These are phyloP conservation scores for Verbena officinalis DNA, from an alignment of 257 asterid genomes.

Conservation along the genomic window DNA sequence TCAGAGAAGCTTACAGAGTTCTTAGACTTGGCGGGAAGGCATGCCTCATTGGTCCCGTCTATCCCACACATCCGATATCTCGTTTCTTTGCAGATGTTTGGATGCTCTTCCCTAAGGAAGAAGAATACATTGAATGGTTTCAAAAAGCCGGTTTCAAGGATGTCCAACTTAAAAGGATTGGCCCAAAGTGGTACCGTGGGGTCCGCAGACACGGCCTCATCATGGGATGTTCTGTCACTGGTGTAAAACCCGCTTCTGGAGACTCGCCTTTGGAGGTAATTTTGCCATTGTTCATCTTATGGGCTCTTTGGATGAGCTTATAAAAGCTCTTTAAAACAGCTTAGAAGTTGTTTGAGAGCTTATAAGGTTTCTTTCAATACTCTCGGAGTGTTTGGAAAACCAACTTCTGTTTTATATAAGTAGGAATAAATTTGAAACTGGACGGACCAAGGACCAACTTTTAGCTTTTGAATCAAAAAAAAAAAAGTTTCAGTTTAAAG, in stretches of 20 bases:
- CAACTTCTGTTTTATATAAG: no score
- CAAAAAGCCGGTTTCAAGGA: slow-evolving; percentile 87
- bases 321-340: no score
- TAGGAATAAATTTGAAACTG: no score
- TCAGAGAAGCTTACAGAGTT: slow-evolving; percentile 92
- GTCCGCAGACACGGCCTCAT: slow-evolving; percentile 94
- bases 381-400: no score
- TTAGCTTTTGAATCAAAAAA: no score
- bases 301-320: no score
- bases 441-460: no score
- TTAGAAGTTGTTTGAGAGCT: no score
- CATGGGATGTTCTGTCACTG: slow-evolving; percentile 98
- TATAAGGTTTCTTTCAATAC: no score
- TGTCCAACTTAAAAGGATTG: slow-evolving; percentile 87
- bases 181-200: slow-evolving; percentile 99
- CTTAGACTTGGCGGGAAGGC: slow-evolving; percentile 88
- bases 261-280: slow-evolving; percentile 93
- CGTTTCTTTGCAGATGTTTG: slow-evolving; percentile 93
- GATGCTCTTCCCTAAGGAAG: slow-evolving; percentile 99
- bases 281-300: slow-evolving; percentile 7
- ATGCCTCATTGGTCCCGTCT: slow-evolving; percentile 90
- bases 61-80: slow-evolving; percentile 90
- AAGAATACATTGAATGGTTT: slow-evolving; percentile 97
- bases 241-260: slow-evolving; percentile 83
- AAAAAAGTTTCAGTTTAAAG: no score